These are phyloP conservation scores for Elsinoe ampelina DNA, from an alignment of 2,329 filamentous ascomycete genomes.

Conservation along the genomic window DNA sequence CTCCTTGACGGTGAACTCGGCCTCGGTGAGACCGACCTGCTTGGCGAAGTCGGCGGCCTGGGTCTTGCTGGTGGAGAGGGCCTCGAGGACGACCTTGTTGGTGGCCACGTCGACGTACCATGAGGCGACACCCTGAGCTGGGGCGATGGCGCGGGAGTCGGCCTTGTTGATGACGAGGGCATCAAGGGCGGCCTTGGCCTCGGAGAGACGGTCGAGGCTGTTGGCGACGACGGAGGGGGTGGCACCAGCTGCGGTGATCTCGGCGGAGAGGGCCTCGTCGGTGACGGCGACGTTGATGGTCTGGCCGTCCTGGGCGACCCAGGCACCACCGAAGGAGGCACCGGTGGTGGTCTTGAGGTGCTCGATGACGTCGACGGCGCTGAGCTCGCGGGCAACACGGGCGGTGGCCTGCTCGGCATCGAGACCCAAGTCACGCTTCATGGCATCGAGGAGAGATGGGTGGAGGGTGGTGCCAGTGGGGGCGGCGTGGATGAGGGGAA, in stretches of 20 bases:
- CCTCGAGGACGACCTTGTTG: slow-evolving; percentile 10
- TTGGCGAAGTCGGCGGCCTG: not conserved
- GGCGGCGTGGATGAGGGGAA: slow-evolving; percentile 3
- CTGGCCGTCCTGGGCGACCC: slow-evolving; percentile 6
- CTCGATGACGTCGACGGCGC: slow-evolving; percentile 6
- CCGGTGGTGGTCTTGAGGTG: not conserved
- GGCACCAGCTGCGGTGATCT: slow-evolving; percentile 6
- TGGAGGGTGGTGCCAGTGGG: not conserved
- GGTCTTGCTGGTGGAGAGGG: not conserved
- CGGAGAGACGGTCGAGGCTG: slow-evolving; percentile 5
- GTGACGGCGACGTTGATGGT: slow-evolving; percentile 8
- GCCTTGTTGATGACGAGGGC: not conserved
- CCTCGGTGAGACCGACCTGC: slow-evolving; percentile 5
- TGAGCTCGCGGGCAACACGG: slow-evolving; percentile 8
- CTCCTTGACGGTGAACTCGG: slow-evolving; percentile 6
- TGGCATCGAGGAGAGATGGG: not conserved
- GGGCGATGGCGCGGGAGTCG: not conserved
- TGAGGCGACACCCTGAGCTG: not conserved
- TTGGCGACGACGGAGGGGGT: slow-evolving; percentile 1
- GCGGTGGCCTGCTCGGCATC: not conserved
- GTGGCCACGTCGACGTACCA: slow-evolving; percentile 3
- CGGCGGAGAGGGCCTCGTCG: not conserved
- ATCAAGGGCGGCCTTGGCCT: slow-evolving; percentile 4
- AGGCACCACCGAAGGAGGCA: slow-evolving; percentile 2
- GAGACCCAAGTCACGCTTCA: slow-evolving; percentile 9